A percentile compares a stretch with the other conserved stretches of the same genome.
phyloP scores from a whole-genome alignment of 169 alveolate genomes.

The Plasmodium fragile region DNA sequence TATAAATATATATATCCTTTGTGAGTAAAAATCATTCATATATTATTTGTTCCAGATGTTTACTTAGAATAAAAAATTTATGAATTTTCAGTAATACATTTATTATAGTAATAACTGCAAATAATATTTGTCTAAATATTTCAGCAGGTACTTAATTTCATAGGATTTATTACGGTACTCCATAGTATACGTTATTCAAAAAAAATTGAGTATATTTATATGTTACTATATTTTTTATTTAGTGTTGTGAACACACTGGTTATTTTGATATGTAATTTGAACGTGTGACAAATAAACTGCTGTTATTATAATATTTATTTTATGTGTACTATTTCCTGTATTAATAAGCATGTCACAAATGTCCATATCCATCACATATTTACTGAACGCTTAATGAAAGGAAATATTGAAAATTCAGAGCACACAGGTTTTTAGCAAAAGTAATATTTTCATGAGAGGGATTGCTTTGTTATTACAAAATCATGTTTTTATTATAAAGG shows the following conservation, averaged over 20 bases:
- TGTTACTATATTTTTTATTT: background rate
- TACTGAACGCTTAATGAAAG: background rate
- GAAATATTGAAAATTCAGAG: background rate
- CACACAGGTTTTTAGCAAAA: background rate
- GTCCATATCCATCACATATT: background rate
- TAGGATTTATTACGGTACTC: background rate
- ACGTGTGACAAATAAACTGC: background rate
- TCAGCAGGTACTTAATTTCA: background rate
- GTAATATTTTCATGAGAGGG: background rate
- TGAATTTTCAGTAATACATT: background rate
- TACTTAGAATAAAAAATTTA: background rate
- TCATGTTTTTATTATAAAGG: background rate
- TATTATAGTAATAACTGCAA: background rate
- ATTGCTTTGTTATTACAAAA: background rate
- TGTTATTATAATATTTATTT: background rate
- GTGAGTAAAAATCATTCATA: background rate
- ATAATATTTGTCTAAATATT: background rate
- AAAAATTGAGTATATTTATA: background rate
- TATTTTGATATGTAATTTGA: background rate
- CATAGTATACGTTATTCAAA: background rate
- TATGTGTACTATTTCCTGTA: background rate
- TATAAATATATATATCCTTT: background rate
- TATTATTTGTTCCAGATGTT: background rate
- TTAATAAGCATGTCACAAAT: background rate
- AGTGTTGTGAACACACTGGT: background rate